These are phyloP conservation scores for Corymbia calophylla DNA, from an alignment of 441 rosid species.

Conservation along the genomic window DNA sequence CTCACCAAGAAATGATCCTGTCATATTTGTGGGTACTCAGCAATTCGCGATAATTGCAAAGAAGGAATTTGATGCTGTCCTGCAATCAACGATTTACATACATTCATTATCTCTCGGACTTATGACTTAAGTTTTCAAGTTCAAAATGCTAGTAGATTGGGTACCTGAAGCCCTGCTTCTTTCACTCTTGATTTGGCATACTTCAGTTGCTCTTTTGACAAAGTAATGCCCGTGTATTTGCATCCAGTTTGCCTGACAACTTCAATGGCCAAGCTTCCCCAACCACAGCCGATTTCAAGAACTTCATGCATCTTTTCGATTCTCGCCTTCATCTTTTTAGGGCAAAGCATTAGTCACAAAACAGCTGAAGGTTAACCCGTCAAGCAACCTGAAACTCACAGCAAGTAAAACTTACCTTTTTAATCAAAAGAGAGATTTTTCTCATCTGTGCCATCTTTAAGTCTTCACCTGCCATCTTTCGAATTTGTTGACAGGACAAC, in stretches of 20 bases:
- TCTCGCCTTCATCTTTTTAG: slow-evolving; percentile 37
- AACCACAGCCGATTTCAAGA: slow-evolving; percentile 83
- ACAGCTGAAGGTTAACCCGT: neutral
- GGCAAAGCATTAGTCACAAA: neutral
- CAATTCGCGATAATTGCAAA: slow-evolving; percentile 65
- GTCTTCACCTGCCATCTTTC: slow-evolving; percentile 51
- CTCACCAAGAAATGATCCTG: slow-evolving; percentile 71
- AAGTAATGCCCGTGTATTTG: slow-evolving; percentile 71
- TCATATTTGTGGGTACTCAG: slow-evolving; percentile 39
- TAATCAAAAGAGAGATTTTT: slow-evolving; percentile 56
- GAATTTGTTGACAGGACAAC: neutral
- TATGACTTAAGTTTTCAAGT: neutral
- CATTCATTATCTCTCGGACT: neutral
- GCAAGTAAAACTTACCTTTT: slow-evolving; percentile 35
- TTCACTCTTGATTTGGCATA: slow-evolving; percentile 59
- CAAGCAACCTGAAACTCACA: neutral
- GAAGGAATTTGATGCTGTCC: slow-evolving; percentile 51
- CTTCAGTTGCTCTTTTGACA: slow-evolving; percentile 60
- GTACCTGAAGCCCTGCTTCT: slow-evolving; percentile 78
- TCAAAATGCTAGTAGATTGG: neutral
- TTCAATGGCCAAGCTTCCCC: slow-evolving; percentile 88
- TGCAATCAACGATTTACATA: neutral
- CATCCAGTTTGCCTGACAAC: slow-evolving; percentile 74
- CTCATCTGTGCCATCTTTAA: slow-evolving; percentile 63
- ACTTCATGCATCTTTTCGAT: slow-evolving; percentile 48